phyloP scores from a whole-genome alignment of 192 early-diverging fungal genomes.

The Rhizoclosmatium sp. region DNA sequence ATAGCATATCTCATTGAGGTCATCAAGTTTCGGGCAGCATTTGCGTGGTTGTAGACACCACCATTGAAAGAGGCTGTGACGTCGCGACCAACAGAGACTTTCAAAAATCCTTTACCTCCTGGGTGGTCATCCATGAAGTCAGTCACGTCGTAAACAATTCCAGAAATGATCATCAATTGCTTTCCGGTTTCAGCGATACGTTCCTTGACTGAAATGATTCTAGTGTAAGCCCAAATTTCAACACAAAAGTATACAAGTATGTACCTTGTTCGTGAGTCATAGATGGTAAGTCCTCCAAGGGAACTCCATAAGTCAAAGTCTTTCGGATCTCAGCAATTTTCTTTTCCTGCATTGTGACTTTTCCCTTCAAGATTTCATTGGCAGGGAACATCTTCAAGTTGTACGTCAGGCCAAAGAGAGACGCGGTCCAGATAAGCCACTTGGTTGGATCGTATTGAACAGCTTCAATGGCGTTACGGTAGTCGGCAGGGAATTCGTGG shows the following conservation, averaged over 20 bases:
- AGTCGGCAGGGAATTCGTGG: constrained; percentile 67
- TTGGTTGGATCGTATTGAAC: constrained; percentile 66
- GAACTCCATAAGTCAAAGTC: constrained; percentile 77
- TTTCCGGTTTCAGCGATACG: constrained; percentile 73
- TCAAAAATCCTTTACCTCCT: constrained; percentile 77
- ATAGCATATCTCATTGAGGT: constrained; percentile 49
- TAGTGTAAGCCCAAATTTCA: constrained; percentile 44
- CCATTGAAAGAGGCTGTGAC: constrained; percentile 88
- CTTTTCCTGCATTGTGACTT: constrained; percentile 82
- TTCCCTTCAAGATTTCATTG: constrained; percentile 61
- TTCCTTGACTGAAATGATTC: constrained; percentile 52
- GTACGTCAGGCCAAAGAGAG: constrained; percentile 54
- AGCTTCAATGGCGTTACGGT: constrained; percentile 60
- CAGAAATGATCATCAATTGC: constrained; percentile 85
- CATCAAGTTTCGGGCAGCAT: constrained; percentile 86
- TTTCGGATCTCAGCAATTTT: constrained; percentile 66
- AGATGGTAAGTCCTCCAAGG: constrained; percentile 70
- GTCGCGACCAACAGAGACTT: constrained; percentile 80
- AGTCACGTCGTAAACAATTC: constrained; percentile 81
- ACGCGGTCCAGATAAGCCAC: constrained; percentile 55
- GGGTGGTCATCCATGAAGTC: constrained; percentile 89
- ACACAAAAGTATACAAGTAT: constrained; percentile 44
- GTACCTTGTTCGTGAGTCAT: constrained; percentile 51
- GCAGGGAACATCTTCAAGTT: constrained; percentile 56
- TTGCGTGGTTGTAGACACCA: constrained; percentile 84